Conservation (phyloP, 768 basidiomycete genomes). For the Jaapia argillacea region DNA sequence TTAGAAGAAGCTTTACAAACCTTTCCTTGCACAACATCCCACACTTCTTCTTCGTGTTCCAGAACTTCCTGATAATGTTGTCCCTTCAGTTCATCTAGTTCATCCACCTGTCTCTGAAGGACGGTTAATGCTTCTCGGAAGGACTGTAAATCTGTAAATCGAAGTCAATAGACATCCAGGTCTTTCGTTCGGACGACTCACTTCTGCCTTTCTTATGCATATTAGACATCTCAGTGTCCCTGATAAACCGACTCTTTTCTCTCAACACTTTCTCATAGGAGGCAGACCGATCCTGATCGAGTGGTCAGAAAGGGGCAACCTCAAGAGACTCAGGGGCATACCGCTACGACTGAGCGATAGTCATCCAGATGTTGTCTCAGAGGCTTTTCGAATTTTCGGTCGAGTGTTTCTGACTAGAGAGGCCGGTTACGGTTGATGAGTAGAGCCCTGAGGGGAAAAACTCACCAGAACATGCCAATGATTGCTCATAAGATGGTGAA, state of each 20-base stretch:
- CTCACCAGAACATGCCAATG: slow-evolving; percentile 86
- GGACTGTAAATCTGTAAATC: slow-evolving; percentile 65
- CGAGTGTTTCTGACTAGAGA: slow-evolving; percentile 68
- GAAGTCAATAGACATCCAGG: not conserved
- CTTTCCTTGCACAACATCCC: slow-evolving; percentile 85
- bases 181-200: slow-evolving; percentile 27
- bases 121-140: slow-evolving; percentile 78
- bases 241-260: slow-evolving; percentile 79
- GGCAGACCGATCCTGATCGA: slow-evolving; percentile 68
- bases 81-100: slow-evolving; percentile 77
- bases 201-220: slow-evolving; percentile 83
- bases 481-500: slow-evolving; percentile 88
- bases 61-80: slow-evolving; percentile 83
- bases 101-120: slow-evolving; percentile 84
- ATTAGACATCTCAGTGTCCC: slow-evolving; percentile 75
- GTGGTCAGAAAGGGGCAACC: slow-evolving; percentile 1
- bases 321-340: slow-evolving; percentile 21
- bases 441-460: slow-evolving; percentile 7
- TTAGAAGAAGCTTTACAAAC: slow-evolving; percentile 24
- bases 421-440: slow-evolving; percentile 3
- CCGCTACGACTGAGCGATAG: slow-evolving; percentile 66
- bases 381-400: slow-evolving; percentile 84
- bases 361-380: slow-evolving; percentile 75
- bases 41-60: slow-evolving; percentile 92
- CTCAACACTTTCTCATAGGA: slow-evolving; percentile 75